Conservation (phyloP, 2,329 filamentous ascomycete species). For the Colletotrichum sp. region DNA sequence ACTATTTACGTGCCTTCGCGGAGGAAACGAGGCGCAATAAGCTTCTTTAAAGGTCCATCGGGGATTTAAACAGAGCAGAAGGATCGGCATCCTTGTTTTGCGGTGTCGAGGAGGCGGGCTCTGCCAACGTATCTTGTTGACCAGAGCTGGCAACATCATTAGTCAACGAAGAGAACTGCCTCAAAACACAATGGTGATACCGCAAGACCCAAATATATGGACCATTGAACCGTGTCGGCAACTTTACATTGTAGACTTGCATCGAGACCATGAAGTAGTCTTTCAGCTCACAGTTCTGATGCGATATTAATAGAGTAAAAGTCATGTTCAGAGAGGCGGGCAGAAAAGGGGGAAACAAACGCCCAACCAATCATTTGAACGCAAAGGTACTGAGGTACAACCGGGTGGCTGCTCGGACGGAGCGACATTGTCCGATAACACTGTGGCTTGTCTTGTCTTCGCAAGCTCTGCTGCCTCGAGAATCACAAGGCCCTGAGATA, state of each 20-base stretch:
- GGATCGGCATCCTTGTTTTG: not conserved
- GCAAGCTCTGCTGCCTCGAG: not conserved
- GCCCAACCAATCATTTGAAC: not conserved
- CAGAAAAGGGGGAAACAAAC: not conserved
- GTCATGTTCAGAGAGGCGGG: not conserved
- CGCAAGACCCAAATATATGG: too few relatives aligned
- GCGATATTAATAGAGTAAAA: too few relatives aligned
- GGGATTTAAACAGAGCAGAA: not conserved
- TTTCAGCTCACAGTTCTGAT: too few relatives aligned
- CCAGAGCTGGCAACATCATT: not conserved
- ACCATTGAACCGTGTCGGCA: too few relatives aligned
- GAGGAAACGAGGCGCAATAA: not conserved
- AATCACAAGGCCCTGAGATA: fast-evolving
- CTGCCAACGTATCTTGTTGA: not conserved
- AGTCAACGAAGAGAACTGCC: not conserved
- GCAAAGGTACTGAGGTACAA: not conserved
- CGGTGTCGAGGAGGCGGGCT: not conserved
- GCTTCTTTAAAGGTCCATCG: not conserved
- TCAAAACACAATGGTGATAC: too few relatives aligned
- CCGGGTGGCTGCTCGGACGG: not conserved
- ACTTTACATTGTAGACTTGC: too few relatives aligned
- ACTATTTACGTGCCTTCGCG: not conserved
- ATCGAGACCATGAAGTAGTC: too few relatives aligned
- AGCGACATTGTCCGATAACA: not conserved
- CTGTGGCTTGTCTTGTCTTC: not conserved